Evolutionary conservation across 2,329 filamentous ascomycete species (phyloP), one percentile per base, ranked within the genome.

Genomic region (Zelopaecilomyces penicillatus): DNA sequence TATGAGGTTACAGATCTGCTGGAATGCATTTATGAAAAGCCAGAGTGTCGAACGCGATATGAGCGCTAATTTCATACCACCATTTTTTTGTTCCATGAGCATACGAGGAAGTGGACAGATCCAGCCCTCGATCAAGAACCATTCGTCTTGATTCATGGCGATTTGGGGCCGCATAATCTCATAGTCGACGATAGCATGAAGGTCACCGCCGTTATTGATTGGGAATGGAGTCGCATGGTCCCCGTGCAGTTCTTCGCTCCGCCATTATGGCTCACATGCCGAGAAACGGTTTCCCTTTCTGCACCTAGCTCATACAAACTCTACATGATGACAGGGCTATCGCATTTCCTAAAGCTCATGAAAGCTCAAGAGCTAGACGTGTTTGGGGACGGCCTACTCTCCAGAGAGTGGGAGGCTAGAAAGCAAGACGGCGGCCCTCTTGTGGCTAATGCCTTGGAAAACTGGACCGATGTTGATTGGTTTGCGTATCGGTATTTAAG

Each of bases 171-270:
- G 26, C 37, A 27, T n/a, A 52, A 50, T 29, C 6, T 44, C n/a
- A 33, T 52, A 11, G 40, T 52, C 6, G 42, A 52, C 10, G 38
- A 50, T 6, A 28, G 43, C 4, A 41, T 44, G 45, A 38, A 43
- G 11, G 38, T 52, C 6, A 30, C 33, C 4, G 46, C 37, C 2
- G 40, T 52, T 28, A 31, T 52, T 2, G 50, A 52, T 35, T 52
- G 50, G 50, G 50, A 52, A 38, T 52, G 50, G 43, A 53, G 51
- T 29, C 49, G 47, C 3, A 43, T 53, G n/a, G 49, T 53, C 1
- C 51, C 51, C 7, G n/a, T 43, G 4, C 51, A 52, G 27, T 49
- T 44, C 32, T 45, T 51, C 12, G 6, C 5, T 9, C 50, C 50
- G 12, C 50, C 47, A 4, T 43, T 51, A 3, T 51, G 50, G 50